Conservation (phyloP, 495 filamentous ascomycete genomes). For the Aspergillus sclerotiicarbonarius region DNA sequence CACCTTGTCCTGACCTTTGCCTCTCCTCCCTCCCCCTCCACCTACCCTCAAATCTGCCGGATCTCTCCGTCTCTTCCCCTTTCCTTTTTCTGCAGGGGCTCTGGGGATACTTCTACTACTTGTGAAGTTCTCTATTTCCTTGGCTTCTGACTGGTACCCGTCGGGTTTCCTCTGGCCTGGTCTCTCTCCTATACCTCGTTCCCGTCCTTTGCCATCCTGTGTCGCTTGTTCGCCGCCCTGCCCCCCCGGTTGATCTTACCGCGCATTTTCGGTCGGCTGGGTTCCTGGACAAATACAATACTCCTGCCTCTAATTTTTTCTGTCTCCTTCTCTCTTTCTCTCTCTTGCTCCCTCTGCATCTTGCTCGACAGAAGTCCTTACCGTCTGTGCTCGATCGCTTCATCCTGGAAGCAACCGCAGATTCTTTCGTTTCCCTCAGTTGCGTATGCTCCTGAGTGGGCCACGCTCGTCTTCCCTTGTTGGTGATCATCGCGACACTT, state of each 20-base stretch:
- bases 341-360: constrained; percentile 13
- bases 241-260: constrained; percentile 25
- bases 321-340: constrained; percentile 4
- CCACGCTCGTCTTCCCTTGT: constrained; percentile 11
- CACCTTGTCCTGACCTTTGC: constrained; percentile 27
- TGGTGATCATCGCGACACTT: constrained; percentile 11
- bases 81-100: constrained; percentile 16
- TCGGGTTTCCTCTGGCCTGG: constrained; percentile 13
- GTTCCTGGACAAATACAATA: constrained; percentile 15
- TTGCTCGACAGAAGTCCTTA: neutral
- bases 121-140: constrained; percentile 15
- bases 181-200: constrained; percentile 29
- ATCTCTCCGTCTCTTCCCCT: constrained; percentile 27
- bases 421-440: constrained; percentile 13
- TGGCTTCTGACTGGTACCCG: constrained; percentile 16
- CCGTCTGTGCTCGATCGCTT: constrained; percentile 4
- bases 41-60: constrained; percentile 30
- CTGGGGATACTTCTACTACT: constrained; percentile 7
- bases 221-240: constrained; percentile 35
- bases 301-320: constrained; percentile 5
- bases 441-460: constrained; percentile 14
- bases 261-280: constrained; percentile 25
- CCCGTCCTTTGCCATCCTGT: constrained; percentile 30
- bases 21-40: constrained; percentile 30
- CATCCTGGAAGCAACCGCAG: constrained; percentile 15